phyloP scores from a whole-genome alignment of 192 early-diverging fungal species.

The Allomyces arbusculus region DNA sequence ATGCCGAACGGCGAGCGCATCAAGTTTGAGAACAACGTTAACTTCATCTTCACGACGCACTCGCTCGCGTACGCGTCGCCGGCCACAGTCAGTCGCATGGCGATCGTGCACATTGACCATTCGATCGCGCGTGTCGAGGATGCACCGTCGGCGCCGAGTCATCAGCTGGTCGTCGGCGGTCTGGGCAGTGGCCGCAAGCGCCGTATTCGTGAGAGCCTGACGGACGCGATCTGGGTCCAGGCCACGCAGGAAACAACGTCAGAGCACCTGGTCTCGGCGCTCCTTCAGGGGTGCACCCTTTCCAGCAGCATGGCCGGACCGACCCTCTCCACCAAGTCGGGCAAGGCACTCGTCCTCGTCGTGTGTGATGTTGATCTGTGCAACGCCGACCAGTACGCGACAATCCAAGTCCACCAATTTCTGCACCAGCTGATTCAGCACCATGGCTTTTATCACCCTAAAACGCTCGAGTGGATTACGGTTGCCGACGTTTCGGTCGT shows the following conservation, averaged over 20 bases:
- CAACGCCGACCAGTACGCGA: constrained; percentile 87
- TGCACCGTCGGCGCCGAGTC: constrained; percentile 52
- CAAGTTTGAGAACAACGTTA: constrained; percentile 82
- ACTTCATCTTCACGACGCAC: constrained; percentile 98
- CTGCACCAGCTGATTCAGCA: constrained; percentile 84
- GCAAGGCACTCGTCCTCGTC: constrained; percentile 92
- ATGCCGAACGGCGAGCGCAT: constrained; percentile 97
- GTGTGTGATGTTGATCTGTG: constrained; percentile 99
- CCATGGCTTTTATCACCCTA: constrained; percentile 84
- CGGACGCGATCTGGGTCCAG: constrained; percentile 94
- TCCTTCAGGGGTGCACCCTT: constrained; percentile 96
- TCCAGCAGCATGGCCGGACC: constrained; percentile 80
- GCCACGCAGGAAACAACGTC: constrained; percentile 95
- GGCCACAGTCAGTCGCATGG: constrained; percentile 94
- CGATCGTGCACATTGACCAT: constrained; percentile 81
- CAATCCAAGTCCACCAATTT: constrained; percentile 92
- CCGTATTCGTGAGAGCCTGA: constrained; percentile 66
- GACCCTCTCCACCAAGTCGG: constrained; percentile 58
- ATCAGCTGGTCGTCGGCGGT: constrained; percentile 40
- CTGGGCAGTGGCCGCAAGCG: constrained; percentile 85
- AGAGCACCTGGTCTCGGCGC: constrained; percentile 78
- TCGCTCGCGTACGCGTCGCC: constrained; percentile 91
- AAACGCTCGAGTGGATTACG: constrained; percentile 76
- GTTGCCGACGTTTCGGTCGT: constrained; percentile 96
- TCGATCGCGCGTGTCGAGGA: constrained; percentile 43